Percentiles rank a stretch among this genome's conserved stretches.
Evolutionary conservation across 73 alveolate species (phyloP).

Genomic region (Paramecium sexaurelia): DNA sequence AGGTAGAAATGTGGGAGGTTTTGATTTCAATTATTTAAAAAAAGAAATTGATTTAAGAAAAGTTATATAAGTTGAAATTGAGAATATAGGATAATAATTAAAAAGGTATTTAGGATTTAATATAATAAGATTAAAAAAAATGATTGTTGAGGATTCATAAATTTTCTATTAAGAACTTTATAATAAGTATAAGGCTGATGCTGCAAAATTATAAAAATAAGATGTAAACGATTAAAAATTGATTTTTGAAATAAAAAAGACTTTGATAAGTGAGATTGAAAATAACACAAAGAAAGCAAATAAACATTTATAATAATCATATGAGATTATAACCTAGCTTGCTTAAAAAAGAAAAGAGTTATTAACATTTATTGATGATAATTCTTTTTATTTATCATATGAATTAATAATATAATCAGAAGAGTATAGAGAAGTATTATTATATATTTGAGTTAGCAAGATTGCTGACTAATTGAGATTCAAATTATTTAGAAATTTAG

Average conservation of each 20-base stretch:
- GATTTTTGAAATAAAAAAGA: slow-evolving; percentile 8
- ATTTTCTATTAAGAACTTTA: neutral
- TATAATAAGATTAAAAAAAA: neutral
- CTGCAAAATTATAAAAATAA: neutral
- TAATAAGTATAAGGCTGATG: neutral
- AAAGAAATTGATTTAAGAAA: slow-evolving; percentile 48
- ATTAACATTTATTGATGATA: neutral
- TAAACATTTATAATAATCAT: neutral
- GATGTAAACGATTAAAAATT: slow-evolving; percentile 7
- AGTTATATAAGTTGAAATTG: neutral
- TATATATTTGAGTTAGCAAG: neutral
- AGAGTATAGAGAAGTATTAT: slow-evolving; percentile 50
- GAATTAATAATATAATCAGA: slow-evolving; percentile 24
- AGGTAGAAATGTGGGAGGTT: neutral
- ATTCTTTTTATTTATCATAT: neutral
- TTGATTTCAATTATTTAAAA: neutral
- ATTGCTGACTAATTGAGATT: slow-evolving; percentile 27
- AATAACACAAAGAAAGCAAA: neutral
- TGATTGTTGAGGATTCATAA: neutral
- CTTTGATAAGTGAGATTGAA: slow-evolving; percentile 22
- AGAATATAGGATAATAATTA: neutral
- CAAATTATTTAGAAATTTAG: slow-evolving; percentile 11
- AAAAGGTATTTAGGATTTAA: neutral
- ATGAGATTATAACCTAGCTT: neutral
- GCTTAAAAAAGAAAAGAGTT: neutral